Conservation (phyloP, 495 filamentous ascomycete genomes). For the Podospora tetraspora region DNA sequence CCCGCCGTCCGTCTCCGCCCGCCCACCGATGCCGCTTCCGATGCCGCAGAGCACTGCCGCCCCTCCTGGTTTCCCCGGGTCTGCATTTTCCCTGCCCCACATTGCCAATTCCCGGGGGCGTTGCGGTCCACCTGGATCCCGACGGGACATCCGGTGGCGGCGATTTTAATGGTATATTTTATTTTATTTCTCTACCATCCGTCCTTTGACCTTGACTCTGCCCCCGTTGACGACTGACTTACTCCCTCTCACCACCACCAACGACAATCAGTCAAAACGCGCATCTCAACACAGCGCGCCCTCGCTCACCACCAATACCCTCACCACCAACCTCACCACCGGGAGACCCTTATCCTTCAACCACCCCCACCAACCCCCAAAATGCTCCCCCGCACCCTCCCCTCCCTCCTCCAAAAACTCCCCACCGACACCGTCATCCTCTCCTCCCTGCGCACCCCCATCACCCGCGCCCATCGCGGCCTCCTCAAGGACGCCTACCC, state of each 20-base stretch:
- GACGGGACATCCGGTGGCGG: conserved; percentile 6
- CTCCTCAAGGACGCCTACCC: conserved; percentile 84
- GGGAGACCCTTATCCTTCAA: too few species aligned
- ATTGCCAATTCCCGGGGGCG: conserved; percentile 14
- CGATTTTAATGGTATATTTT: background rate
- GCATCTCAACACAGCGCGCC: background rate
- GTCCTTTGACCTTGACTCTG: background rate
- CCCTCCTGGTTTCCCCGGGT: conserved; percentile 12
- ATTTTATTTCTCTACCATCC: background rate
- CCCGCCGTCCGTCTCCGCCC: background rate
- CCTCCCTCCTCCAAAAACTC: conserved; percentile 75
- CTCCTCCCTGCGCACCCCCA: conserved; percentile 78
- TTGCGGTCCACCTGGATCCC: conserved; percentile 15
- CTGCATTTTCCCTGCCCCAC: conserved; percentile 20
- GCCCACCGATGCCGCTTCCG: conserved; percentile 24
- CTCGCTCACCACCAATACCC: too few species aligned
- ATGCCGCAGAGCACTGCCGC: conserved; percentile 20
- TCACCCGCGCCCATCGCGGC: conserved; percentile 77
- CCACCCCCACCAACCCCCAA: background rate
- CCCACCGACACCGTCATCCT: conserved; percentile 84
- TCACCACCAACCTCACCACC: background rate
- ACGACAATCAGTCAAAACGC: background rate
- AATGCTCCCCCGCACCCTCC: conserved; percentile 51
- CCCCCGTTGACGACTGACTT: background rate
- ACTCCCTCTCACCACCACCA: background rate